phyloP scores from a whole-genome alignment of 2,329 filamentous ascomycete genomes.

The Zymoseptoria tritici region DNA sequence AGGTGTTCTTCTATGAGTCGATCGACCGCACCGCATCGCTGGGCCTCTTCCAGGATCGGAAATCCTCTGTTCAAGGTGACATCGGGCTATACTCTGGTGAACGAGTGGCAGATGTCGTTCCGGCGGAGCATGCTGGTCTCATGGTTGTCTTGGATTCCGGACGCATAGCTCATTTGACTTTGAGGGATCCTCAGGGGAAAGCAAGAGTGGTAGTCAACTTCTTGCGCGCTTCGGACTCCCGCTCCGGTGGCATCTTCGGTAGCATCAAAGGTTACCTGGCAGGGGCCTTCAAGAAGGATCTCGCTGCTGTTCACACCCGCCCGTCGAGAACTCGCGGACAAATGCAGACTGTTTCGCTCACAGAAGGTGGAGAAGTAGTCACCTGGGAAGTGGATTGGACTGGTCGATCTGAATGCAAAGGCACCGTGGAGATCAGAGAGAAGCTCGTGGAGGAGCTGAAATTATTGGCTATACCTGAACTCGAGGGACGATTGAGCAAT shows the following conservation, averaged over 20 bases:
- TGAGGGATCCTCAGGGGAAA: constrained; percentile 80
- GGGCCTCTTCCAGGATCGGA: constrained; percentile 73
- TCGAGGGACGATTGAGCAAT: constrained; percentile 29
- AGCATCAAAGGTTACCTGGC: constrained; percentile 71
- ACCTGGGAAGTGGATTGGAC: constrained; percentile 85
- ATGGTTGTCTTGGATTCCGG: constrained; percentile 79
- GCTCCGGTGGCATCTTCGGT: constrained; percentile 64
- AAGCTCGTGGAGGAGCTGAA: constrained; percentile 57
- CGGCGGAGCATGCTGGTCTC: constrained; percentile 81
- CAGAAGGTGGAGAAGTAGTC: constrained; percentile 68
- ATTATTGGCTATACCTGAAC: constrained; percentile 42
- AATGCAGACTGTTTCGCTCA: constrained; percentile 73
- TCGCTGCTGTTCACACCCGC: constrained; percentile 72
- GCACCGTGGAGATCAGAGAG: constrained; percentile 63
- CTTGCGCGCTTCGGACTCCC: constrained; percentile 55
- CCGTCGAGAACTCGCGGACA: constrained; percentile 68
- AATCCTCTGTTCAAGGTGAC: constrained; percentile 67
- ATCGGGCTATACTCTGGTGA: constrained; percentile 72
- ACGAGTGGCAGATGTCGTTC: constrained; percentile 66
- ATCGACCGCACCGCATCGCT: constrained; percentile 81
- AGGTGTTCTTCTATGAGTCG: constrained; percentile 90
- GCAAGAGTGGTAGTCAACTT: constrained; percentile 73
- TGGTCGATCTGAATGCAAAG: constrained; percentile 68
- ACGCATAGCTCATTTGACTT: constrained; percentile 74
- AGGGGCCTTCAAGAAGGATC: constrained; percentile 61